phyloP scores from a whole-genome alignment of 306 rosid species.

The Myrica gale region DNA sequence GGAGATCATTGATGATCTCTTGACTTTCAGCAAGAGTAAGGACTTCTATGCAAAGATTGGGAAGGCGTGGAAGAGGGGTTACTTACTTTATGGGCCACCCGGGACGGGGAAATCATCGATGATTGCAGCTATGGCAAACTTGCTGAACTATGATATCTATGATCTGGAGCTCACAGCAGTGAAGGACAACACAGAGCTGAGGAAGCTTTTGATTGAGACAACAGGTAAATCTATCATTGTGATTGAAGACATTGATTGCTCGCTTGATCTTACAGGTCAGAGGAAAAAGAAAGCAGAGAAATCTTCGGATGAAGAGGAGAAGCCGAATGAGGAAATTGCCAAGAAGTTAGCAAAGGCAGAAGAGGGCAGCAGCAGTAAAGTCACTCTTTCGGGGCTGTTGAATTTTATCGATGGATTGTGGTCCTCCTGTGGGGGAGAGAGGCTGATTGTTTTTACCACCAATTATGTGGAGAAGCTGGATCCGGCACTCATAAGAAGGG shows the following conservation, averaged over 20 bases:
- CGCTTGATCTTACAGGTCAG: constrained; percentile 88
- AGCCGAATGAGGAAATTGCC: constrained; percentile 25
- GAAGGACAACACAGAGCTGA: constrained; percentile 78
- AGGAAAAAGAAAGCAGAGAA: constrained; percentile 65
- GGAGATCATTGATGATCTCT: constrained; percentile 75
- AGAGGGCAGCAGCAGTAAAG: constrained; percentile 52
- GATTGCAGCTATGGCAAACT: constrained; percentile 87
- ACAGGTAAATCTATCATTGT: constrained; percentile 78
- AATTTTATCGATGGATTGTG: constrained; percentile 87
- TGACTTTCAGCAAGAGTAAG: constrained; percentile 67
- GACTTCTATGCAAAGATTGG: constrained; percentile 77
- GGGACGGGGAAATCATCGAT: constrained; percentile 83
- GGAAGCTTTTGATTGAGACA: constrained; percentile 81
- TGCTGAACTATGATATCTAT: constrained; percentile 70
- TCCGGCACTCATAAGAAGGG: constrained; percentile 82
- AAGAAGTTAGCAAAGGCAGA: constrained; percentile 65
- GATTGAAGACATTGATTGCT: constrained; percentile 87
- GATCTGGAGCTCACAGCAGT: constrained; percentile 88
- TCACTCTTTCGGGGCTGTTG: constrained; percentile 82
- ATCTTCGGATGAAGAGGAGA: constrained; percentile 47
- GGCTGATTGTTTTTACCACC: constrained; percentile 77
- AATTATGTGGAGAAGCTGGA: constrained; percentile 84
- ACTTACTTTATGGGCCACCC: constrained; percentile 67
- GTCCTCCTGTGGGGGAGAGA: constrained; percentile 79
- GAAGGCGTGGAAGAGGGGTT: constrained; percentile 88